Evolutionary conservation across 371 early-diverging fungal genomes (phyloP).

Genomic region (Synchytrium microbalum): DNA sequence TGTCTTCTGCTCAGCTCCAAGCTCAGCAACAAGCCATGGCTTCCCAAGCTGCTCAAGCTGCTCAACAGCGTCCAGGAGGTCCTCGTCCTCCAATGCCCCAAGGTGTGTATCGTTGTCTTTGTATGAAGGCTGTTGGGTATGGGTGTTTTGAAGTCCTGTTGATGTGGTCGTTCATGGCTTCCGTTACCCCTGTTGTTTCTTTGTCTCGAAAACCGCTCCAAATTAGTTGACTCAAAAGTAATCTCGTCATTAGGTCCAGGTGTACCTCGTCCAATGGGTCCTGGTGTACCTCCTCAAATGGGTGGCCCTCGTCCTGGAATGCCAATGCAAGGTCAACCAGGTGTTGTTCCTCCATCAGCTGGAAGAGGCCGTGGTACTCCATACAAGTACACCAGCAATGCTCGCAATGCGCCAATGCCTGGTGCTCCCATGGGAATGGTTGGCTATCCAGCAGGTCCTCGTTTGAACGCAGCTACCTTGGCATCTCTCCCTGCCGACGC

Average conservation of each 20-base stretch:
- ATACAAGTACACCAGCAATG: conserved; percentile 48
- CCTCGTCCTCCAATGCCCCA: neutral
- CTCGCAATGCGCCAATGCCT: conserved; percentile 40
- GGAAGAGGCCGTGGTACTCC: conserved; percentile 31
- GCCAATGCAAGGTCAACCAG: conserved; percentile 15
- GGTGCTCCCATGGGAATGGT: conserved; percentile 3
- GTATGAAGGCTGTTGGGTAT: no score
- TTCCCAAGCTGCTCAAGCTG: conserved; percentile 23
- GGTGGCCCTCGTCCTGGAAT: conserved; percentile 18
- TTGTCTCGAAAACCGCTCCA: no score
- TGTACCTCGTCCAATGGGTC: conserved; percentile 2
- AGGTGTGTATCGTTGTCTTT: no score
- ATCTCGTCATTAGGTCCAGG: no score
- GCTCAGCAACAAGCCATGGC: conserved; percentile 26
- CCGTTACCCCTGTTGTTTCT: no score
- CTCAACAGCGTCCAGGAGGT: conserved; percentile 25
- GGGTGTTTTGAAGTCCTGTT: neutral
- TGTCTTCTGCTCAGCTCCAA: conserved; percentile 11
- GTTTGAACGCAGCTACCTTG: conserved; percentile 69
- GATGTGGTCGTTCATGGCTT: no score
- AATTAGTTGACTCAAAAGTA: no score
- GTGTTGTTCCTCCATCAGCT: conserved; percentile 22
- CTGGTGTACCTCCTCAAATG: conserved; percentile 7
- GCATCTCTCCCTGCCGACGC: conserved; percentile 73
- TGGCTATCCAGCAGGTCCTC: conserved; percentile 26